Conservation (phyloP, 1,139 yeast species). For the Blastobotrys indianensis region DNA sequence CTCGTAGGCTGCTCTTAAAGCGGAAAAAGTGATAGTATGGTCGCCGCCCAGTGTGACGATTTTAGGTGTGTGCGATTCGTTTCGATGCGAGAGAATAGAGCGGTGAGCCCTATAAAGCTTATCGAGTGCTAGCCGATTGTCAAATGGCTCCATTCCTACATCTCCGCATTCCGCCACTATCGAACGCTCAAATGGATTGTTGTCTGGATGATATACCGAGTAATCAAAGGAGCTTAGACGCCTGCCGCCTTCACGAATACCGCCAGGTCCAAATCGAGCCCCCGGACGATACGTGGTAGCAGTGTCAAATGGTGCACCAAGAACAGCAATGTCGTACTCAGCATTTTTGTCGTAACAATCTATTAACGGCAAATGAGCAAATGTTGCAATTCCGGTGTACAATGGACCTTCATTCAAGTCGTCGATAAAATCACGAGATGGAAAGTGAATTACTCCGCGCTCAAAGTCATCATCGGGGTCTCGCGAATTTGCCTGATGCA, state of each 20-base stretch:
- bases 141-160: constrained; percentile 77
- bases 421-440: constrained; percentile 11
- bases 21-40: constrained; percentile 65
- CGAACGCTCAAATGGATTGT: constrained; percentile 56
- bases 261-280: constrained; percentile 75
- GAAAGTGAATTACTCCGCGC: constrained; percentile 7
- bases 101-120: constrained; percentile 64
- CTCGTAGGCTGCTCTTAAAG: constrained; percentile 53
- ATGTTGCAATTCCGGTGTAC: constrained; percentile 37
- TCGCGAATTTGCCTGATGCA: no score
- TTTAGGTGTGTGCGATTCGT: constrained; percentile 38
- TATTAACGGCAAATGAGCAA: constrained; percentile 62
- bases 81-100: constrained; percentile 23
- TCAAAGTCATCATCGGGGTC: constrained; percentile 3
- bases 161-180: constrained; percentile 71
- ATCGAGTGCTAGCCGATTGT: constrained; percentile 58
- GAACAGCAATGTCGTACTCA: constrained; percentile 56
- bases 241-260: constrained; percentile 66
- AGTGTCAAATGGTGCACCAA: constrained; percentile 77
- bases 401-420: constrained; percentile 13
- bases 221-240: constrained; percentile 32
- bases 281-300: constrained; percentile 71
- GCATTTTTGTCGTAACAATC: constrained; percentile 43
- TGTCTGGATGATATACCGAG: constrained; percentile 50
- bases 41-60: constrained; percentile 73